A percentile compares a stretch with the other conserved stretches of the same genome.
Conservation (phyloP, 2,329 filamentous ascomycete species). For the Cordyceps fumosorosea region DNA sequence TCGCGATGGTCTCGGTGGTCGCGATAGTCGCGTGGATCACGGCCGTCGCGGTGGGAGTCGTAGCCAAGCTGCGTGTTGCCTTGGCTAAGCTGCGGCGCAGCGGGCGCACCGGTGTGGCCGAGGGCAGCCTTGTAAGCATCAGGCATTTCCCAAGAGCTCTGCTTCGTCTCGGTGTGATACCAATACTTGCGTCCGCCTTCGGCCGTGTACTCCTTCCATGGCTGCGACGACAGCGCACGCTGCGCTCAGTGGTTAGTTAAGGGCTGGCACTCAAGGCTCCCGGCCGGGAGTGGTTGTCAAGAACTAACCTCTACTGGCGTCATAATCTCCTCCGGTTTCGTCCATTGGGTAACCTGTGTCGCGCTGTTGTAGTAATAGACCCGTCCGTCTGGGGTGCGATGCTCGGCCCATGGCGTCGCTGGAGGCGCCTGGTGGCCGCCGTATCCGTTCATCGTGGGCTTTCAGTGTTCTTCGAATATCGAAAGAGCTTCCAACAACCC, state of each 20-base stretch:
- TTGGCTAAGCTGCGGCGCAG: constrained; percentile 34
- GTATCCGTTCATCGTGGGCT: constrained; percentile 51
- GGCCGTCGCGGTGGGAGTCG: constrained; percentile 32
- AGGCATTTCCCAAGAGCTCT: constrained; percentile 94
- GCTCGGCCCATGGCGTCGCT: constrained; percentile 83
- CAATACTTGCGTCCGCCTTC: constrained; percentile 88
- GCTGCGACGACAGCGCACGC: constrained; percentile 74
- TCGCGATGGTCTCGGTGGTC: constrained; percentile 17
- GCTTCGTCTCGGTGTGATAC: constrained; percentile 86
- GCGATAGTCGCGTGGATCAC: constrained; percentile 18
- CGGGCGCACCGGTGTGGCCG: constrained; percentile 46
- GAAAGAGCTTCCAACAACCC: neutral
- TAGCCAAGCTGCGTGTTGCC: constrained; percentile 38
- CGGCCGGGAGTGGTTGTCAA: neutral
- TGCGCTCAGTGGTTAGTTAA: constrained; percentile 28
- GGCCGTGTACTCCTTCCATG: constrained; percentile 89
- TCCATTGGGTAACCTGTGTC: constrained; percentile 89
- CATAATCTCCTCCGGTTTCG: constrained; percentile 87
- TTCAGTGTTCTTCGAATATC: neutral
- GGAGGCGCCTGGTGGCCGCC: constrained; percentile 42
- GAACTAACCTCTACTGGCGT: constrained; percentile 64
- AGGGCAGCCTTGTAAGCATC: constrained; percentile 68
- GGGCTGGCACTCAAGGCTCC: no score
- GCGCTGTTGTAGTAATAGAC: constrained; percentile 85
- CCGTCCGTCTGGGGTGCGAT: constrained; percentile 72